Evolutionary conservation across 75 land plant genomes (phyloP), one percentile per base, ranked within the genome.

Genomic region (Picea glauca): DNA sequence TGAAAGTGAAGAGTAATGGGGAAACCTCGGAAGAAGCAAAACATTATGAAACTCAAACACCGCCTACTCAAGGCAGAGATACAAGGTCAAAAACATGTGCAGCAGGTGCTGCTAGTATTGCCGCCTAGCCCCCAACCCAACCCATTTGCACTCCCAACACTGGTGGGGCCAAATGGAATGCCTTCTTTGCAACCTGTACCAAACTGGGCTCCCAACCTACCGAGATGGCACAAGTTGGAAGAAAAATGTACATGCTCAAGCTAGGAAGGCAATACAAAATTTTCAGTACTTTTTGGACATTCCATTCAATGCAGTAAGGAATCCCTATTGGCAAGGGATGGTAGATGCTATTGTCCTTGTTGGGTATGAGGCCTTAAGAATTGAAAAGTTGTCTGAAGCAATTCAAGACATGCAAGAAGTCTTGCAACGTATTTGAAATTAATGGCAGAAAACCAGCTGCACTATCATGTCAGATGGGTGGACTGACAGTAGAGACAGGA

Each of bases 381-480:
- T 79, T 60, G 82, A 65, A 0, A 82, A 43, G 58, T 80, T 91
- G 0, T 81, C 79, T 63, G 85, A 91, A 18, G 90, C 84, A 79
- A 64, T 83, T 40, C 58, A 65, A 40, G 76, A 62, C 14, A 72
- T 85, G 35, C 84, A 81, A 67, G 76, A 79, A 30, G 50, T 82
- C 58, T 66, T 83, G 13, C 65, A 5, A 2, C 88, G 88, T 73
- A 65, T 76, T 63, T 84, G 78, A 78, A 77, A 83, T 9, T 84
- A 85, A 38, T 86, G 87, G 88, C 61, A 76, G 40, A 23, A 76
- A 54, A 88, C 87, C 68, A 85, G 86, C 8, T 91, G 93, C 77
- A 81, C 83, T 7, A 70, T 88, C 13, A 70, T 88, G 85, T 86
- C 81, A 79, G 90, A 88, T 77, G 78, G 87, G 58, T 91, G 90